Base-by-base conservation (phyloP, 768 basidiomycete genomes). In the Tephrocybe rancida region DNA sequence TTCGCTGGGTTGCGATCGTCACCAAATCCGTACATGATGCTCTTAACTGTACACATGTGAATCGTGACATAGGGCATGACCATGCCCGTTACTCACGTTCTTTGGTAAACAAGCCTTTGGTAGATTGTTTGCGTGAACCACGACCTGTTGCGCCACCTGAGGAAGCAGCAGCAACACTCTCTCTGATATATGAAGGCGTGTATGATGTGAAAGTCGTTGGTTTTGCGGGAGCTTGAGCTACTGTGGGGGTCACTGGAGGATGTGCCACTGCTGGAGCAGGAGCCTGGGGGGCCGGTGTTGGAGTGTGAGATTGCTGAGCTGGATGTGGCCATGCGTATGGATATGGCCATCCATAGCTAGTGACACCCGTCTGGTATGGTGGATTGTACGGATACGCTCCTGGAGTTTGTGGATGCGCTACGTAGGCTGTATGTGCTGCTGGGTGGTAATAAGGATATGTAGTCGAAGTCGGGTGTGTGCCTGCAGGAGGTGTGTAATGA, bases 1-100 rank as follows among this genome's bases (percentile, higher is more conserved):
- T 83, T 88, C 2, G 92, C 87, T 0, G 93, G 91, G 60, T 92
- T 90, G 14, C 88, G 79, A 65, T 93, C 92, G 66, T 97, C 94
- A 10, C 94, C 94, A 69, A 96, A 97, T 25, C 91, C 93, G 64
- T 93, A 95, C 92, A 94, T 93, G 46, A 95, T 73, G 56, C 80
- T 90, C 61, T 87, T 85, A 54, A 95, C 92, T 92, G 61, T 50
- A 51, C 59, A 54, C 46, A 48, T 54, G 24, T 35, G 42, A 56
- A 51, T 56, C 18, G 29, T 14, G 37, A 34, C 14, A 34, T 13
- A 35, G 35, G 11, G 16, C 43, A 43, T 19, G 11, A 13, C 13
- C 24, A 38, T 14, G 13, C 11, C 29, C 25, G 30, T 21, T 39
- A 75, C 90, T 70, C 63, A 91, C 90, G 69, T 72, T 93, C 90